A percentile compares a stretch with the other conserved stretches of the same genome.
phyloP scores from a whole-genome alignment of 1,284 basidiomycete species.

The Mycena citricolor region DNA sequence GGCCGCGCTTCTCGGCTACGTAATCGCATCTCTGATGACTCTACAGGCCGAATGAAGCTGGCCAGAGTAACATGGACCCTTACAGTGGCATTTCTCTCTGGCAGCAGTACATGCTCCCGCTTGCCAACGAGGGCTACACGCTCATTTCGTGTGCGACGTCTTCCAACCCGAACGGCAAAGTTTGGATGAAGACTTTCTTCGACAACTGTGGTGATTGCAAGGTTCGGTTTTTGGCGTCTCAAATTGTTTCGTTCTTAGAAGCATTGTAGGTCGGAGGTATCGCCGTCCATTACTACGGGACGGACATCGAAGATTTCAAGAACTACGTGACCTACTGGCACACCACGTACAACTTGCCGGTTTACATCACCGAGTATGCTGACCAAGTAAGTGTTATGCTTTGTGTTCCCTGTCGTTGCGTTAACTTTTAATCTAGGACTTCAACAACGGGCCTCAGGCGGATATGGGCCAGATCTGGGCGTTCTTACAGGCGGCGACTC shows the following conservation, averaged over 20 bases:
- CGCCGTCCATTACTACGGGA: conserved; percentile 66
- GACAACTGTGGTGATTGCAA: conserved; percentile 26
- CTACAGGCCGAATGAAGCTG: conserved; percentile 42
- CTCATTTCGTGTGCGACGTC: conserved; percentile 71
- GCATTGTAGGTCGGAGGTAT: conserved; percentile 46
- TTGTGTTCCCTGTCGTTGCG: conserved; percentile 2
- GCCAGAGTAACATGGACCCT: conserved; percentile 62
- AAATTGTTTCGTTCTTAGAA: not conserved
- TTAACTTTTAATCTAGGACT: conserved; percentile 49
- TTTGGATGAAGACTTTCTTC: conserved; percentile 64
- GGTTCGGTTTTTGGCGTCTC: not conserved
- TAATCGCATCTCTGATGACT: conserved; percentile 2
- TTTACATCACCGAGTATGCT: conserved; percentile 73
- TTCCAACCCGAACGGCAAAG: conserved; percentile 51
- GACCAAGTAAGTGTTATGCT: conserved; percentile 45
- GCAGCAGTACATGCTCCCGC: conserved; percentile 61
- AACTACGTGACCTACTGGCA: conserved; percentile 52
- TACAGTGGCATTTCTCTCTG: conserved; percentile 53
- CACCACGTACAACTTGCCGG: conserved; percentile 45
- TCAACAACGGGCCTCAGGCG: conserved; percentile 59
- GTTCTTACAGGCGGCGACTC: conserved; percentile 57
- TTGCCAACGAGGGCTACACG: conserved; percentile 53
- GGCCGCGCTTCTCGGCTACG: conserved; percentile 26
- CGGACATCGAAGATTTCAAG: conserved; percentile 47
- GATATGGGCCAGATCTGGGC: conserved; percentile 43